Evolutionary conservation across 2,329 filamentous ascomycete genomes (phyloP), one percentile per base, ranked within the genome.

Genomic region (Fusarium miscanthi): DNA sequence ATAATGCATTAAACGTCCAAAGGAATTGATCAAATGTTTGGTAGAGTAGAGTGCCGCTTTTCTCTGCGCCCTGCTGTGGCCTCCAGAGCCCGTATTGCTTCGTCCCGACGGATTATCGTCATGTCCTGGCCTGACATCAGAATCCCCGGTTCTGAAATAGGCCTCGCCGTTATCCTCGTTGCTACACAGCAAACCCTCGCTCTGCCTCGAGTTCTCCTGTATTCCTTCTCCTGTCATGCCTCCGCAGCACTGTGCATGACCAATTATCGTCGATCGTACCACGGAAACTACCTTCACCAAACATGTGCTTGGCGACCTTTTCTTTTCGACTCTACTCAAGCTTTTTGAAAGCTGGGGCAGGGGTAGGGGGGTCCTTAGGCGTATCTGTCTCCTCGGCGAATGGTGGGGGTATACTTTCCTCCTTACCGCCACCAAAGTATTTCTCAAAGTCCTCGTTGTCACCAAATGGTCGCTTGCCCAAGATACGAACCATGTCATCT

Each of bases 371-470:
- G 19, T 81, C 80, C 59, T 80, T 79, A 17, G 81, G 79, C 30
- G 77, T 79, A 67, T 86, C 84, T 30, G 85, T 83, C 74, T 82
- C 84, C 43, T 81, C 79, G 27, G 85, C 85, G 67, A 87, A 85
- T 42, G 88, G 88, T 37, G 89, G 86, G 60, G 91, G 89, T 21
- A 89, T 85, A 76, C 87, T 88, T 78, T 87, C 72, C 69, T 88
- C 78, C 76, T 88, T 86, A 53, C 84, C 85, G 66, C 88, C 88
- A 75, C 91, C 88, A 82, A 99, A 99, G 86, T 97, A 99, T 86
- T 98, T 98, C 78, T 92, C 87, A 83, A 99, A 98, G 78, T 98
- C 95, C 77, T 93, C 92, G 59, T 83, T 82, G 77, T 98, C 95
- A 43, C 92, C 91, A 77, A 93, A 98, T 19, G 94, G 94, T 73